Conservation (phyloP, 345 rosid species). For the Conringia planisiliqua region DNA sequence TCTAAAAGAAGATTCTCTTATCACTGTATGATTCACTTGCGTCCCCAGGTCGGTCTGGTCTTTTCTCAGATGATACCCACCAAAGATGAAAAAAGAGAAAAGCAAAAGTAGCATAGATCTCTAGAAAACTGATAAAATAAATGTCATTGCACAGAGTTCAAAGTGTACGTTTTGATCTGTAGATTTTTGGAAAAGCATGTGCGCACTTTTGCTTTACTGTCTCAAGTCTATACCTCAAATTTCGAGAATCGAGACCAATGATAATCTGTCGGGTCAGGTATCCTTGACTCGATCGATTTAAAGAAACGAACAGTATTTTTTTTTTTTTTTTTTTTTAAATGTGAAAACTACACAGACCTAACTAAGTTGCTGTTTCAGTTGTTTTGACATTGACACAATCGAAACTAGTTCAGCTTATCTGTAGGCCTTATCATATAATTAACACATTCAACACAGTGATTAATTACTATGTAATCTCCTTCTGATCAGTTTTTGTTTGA, state of each 20-base stretch:
- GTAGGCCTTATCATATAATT: background rate
- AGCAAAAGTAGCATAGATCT: slow-evolving; percentile 40
- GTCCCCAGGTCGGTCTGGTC: slow-evolving; percentile 9
- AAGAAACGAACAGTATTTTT: background rate
- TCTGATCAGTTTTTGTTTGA: background rate
- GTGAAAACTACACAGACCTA: background rate
- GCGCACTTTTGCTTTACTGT: slow-evolving; percentile 31
- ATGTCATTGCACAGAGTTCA: slow-evolving; percentile 27
- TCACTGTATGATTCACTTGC: background rate
- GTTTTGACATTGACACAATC: background rate
- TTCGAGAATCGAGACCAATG: slow-evolving; percentile 30
- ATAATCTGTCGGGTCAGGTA: slow-evolving; percentile 27
- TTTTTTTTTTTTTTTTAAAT: background rate
- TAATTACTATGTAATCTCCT: background rate
- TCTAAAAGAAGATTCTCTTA: slow-evolving; percentile 20
- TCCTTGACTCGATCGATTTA: slow-evolving; percentile 1
- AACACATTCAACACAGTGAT: background rate
- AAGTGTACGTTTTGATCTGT: slow-evolving; percentile 29
- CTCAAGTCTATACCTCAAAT: slow-evolving; percentile 3
- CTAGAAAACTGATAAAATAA: slow-evolving; percentile 27
- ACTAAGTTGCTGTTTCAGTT: background rate
- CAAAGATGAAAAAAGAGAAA: background rate
- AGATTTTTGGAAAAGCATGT: slow-evolving; percentile 23
- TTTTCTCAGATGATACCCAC: slow-evolving; percentile 21
- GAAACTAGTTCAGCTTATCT: background rate